These are phyloP conservation scores for Teratosphaeria zuluensis DNA, from an alignment of 2,329 filamentous ascomycete species.

Conservation along the genomic window DNA sequence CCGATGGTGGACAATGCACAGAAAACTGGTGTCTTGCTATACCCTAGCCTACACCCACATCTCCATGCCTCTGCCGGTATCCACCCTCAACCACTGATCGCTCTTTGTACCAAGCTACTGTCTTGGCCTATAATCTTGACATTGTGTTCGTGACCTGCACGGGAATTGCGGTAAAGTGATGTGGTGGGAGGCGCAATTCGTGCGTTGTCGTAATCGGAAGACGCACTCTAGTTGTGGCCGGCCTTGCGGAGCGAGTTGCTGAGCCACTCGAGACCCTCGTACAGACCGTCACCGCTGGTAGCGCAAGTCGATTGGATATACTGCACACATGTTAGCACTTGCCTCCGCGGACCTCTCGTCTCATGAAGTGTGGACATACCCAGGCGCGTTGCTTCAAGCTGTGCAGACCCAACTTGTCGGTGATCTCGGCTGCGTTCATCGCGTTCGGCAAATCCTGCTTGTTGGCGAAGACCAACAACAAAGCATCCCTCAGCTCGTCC, in stretches of 20 bases:
- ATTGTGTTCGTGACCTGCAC: neutral
- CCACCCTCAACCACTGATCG: neutral
- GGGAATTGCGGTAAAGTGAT: neutral
- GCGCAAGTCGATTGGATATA: slow-evolving; percentile 99
- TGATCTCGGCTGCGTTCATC: slow-evolving; percentile 99
- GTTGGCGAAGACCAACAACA: slow-evolving; percentile 94
- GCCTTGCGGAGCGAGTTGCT: slow-evolving; percentile 47
- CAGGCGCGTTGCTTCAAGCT: slow-evolving; percentile 96
- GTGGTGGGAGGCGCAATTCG: neutral
- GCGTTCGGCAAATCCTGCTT: slow-evolving; percentile 97
- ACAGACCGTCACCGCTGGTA: slow-evolving; percentile 97
- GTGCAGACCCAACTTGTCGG: slow-evolving; percentile 99
- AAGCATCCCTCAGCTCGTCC: slow-evolving; percentile 91
- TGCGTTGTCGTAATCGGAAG: neutral
- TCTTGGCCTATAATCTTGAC: neutral
- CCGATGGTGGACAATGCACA: neutral
- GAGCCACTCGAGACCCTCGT: slow-evolving; percentile 78
- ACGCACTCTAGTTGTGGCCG: slow-evolving; percentile 35
- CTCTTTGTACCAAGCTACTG: neutral
- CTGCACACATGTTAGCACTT: slow-evolving; percentile 30
- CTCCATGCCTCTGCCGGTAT: neutral
- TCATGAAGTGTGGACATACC: slow-evolving; percentile 53
- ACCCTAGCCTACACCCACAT: neutral
- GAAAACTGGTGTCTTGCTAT: neutral
- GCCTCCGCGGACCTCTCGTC: neutral